Evolutionary conservation across 768 basidiomycete genomes (phyloP).

Genomic region (Tylopilus sp.): DNA sequence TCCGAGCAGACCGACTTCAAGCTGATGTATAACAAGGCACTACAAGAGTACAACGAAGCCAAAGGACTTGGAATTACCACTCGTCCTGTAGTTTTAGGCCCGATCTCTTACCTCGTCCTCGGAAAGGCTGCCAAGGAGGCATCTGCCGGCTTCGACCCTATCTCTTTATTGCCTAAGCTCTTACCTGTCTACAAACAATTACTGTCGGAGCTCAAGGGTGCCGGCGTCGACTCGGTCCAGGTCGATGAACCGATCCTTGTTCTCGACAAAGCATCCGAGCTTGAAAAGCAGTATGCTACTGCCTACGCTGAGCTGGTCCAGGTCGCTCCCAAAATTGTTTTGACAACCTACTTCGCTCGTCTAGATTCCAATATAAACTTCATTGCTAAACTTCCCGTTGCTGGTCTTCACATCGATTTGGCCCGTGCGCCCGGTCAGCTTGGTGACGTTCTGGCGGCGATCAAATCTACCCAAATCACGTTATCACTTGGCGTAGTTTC

Average conservation of each 20-base stretch:
- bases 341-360: conserved; percentile 96
- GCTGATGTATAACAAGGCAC: conserved; percentile 91
- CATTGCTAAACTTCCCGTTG: conserved; percentile 87
- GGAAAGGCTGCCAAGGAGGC: conserved; percentile 90
- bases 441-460: conserved; percentile 70
- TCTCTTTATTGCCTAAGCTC: conserved; percentile 85
- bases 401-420: conserved; percentile 95
- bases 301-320: conserved; percentile 80
- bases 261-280: conserved; percentile 74
- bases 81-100: conserved; percentile 94
- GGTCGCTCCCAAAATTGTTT: conserved; percentile 85
- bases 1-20: conserved; percentile 90
- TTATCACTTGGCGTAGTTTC: conserved; percentile 96
- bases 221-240: conserved; percentile 94
- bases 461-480: conserved; percentile 77
- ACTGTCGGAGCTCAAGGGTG: conserved; percentile 84
- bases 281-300: conserved; percentile 75
- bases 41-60: conserved; percentile 93
- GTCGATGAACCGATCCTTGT: conserved; percentile 96
- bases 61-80: conserved; percentile 84
- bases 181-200: conserved; percentile 91
- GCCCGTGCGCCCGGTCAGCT: conserved; percentile 92
- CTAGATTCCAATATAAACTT: conserved; percentile 89
- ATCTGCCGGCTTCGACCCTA: conserved; percentile 79
- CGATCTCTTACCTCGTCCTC: conserved; percentile 91